Evolutionary conservation across 306 rosid species (phyloP).

Genomic region (Sesbania bispinosa): DNA sequence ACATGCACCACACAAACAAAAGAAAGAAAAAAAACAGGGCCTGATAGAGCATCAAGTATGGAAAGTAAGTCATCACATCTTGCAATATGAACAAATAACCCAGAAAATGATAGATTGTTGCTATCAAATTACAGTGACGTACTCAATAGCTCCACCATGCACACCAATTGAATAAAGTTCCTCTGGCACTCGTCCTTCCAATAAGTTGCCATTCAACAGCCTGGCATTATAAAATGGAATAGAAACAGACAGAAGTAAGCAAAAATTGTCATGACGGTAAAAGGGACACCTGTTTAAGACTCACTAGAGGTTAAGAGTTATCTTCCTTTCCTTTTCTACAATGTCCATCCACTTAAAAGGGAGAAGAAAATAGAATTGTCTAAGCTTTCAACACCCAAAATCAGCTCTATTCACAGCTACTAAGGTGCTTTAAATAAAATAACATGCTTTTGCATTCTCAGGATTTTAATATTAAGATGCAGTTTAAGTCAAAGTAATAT

Average conservation of each 20-base stretch:
- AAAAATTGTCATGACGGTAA: neutral
- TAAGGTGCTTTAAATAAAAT: neutral
- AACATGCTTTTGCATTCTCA: neutral
- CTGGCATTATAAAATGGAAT: conserved; percentile 45
- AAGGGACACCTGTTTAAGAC: neutral
- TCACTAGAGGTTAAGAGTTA: neutral
- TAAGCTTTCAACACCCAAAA: neutral
- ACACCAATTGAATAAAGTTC: conserved; percentile 83
- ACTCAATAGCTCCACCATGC: conserved; percentile 97
- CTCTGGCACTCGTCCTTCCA: conserved; percentile 87
- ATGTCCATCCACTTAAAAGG: neutral
- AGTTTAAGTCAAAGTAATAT: no score
- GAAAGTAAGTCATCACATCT: neutral
- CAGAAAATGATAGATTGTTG: neutral
- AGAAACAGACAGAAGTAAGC: conserved; percentile 14
- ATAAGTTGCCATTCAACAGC: conserved; percentile 68
- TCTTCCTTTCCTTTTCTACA: neutral
- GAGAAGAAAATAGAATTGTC: neutral
- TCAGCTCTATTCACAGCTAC: conserved; percentile 1
- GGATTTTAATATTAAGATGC: neutral
- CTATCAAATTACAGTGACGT: conserved; percentile 33
- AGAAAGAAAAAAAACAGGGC: neutral
- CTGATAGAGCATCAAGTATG: neutral
- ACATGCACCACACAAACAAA: neutral
- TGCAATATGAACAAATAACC: neutral